Evolutionary conservation across 768 basidiomycete genomes (phyloP), one percentile per base, ranked within the genome.

Genomic region (Dioszegia crocea): DNA sequence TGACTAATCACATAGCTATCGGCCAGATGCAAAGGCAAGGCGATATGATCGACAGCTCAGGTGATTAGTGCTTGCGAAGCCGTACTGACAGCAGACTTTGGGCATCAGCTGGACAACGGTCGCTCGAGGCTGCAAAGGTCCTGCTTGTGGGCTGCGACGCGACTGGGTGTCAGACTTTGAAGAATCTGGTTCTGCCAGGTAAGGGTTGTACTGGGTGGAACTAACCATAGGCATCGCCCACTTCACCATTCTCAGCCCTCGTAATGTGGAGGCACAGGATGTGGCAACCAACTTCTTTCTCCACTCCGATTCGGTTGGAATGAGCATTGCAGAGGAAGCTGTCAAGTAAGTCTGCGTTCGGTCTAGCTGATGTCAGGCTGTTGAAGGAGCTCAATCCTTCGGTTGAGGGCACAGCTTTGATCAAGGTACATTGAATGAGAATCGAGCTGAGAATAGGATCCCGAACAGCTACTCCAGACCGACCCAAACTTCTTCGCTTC

Each of bases 241-340:
- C 71, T 98, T 96, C 75, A 94, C 93, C 47, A 84, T 98, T 74
- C 83, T 96, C 59, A 91, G 93, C 70, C 78, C 83, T 23, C 73
- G 77, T 2, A 55, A 75, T 38, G 86, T 86, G 27, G 81, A 85
- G 0, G 81, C 84, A 1, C 83, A 85, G 57, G 93, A 98, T 67
- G 85, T 91, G 0, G 92, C 92, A 0, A 90, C 91, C 81, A 98
- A 98, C 80, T 99, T 99, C 80, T 99, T 98, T 79, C 81, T 99
- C 24, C 84, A 88, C 39, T 87, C 76, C 0, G 66, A 83, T n/a
- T 88, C 86, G 67, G 81, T 98, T 44, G 91, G 90, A 4, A 87
- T 86, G 74, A 81, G 81, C 55, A 84, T 89, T 31, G 91, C 94
- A 0, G 75, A 83, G 49, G 89, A 97, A 74, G 86, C 87, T 1